phyloP scores from a whole-genome alignment of 305 asterid species.

The Fraxinus dipetala region DNA sequence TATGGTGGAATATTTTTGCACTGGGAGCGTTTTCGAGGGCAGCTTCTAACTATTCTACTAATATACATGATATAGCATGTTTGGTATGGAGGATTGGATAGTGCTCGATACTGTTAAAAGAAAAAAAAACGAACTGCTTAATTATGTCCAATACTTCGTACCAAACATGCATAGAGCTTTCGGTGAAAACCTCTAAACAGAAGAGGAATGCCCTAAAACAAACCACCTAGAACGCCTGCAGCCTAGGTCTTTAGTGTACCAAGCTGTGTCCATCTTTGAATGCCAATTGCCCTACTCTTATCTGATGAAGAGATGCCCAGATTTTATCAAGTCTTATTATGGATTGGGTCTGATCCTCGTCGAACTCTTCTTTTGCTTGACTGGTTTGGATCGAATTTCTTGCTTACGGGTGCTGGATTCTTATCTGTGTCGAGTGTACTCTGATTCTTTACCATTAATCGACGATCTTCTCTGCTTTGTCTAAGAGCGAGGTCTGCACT shows the following conservation, averaged over 20 bases:
- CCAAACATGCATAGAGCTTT: background rate
- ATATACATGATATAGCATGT: background rate
- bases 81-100: background rate
- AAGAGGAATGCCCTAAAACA: background rate
- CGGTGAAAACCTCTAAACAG: background rate
- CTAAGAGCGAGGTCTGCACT: conserved; percentile 22
- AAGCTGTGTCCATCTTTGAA: background rate
- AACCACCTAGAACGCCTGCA: background rate
- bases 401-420: background rate
- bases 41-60: conserved; percentile 8
- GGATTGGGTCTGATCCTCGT: conserved; percentile 28
- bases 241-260: background rate
- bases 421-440: background rate
- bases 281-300: background rate
- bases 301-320: background rate
- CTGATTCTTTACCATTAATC: background rate
- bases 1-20: background rate
- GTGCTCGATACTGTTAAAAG: background rate
- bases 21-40: background rate
- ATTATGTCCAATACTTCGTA: background rate
- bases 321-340: conserved; percentile 19
- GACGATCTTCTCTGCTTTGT: background rate
- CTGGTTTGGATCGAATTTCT: conserved; percentile 13
- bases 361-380: conserved; percentile 22
- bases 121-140: background rate